Base-by-base conservation (phyloP, 345 rosid species). In the Populus euphratica region DNA sequence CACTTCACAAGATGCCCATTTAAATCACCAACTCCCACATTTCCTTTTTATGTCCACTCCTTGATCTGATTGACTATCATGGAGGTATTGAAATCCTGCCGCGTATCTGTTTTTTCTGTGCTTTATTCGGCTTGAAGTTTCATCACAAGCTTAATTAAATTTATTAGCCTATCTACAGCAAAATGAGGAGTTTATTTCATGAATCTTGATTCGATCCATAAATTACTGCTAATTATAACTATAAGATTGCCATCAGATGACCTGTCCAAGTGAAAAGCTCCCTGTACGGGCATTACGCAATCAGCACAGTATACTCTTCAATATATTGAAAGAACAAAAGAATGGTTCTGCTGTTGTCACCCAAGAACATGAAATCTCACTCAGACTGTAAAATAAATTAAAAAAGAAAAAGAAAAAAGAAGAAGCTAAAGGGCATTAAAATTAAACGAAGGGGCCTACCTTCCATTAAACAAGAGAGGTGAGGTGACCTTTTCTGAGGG, bases 301-400 rank as follows among this genome's bases (percentile, higher is more conserved):
- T 62, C 75, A 31, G 33, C 35, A 68, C 33, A 39, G 63, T 20
- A 47, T 72, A 59, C 6, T 25, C 38, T 35, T 65, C 21, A 11
- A 8, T 47, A 1, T 65, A 4, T 78, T 36, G 23, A 39, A 27
- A 54, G 73, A 47, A 66, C 49, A 72, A 78, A 66, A 64, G 76
- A 78, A 72, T 41, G 43, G 66, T 66, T 23, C 73, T 67, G 75
- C 76, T 52, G 81, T 21, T 72, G 68, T 78, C 76, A 66, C 72
- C 29, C 29, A 72, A 39, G 56, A 74, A 65, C 59, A 41, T 61
- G 67, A 77, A 77, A 77, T 69, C 79, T 77, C 68, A 77, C 47
- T 61, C 44, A 10, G 44, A 9, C 13, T 10, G 14, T 4, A 41
- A 41, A 41, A 41, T 41, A 41, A 41, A 41, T 41, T 41, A 41